Percentiles rank a stretch among this genome's conserved stretches.
Evolutionary conservation across 768 basidiomycete genomes (phyloP).

Genomic region (Lentinula raphanica): DNA sequence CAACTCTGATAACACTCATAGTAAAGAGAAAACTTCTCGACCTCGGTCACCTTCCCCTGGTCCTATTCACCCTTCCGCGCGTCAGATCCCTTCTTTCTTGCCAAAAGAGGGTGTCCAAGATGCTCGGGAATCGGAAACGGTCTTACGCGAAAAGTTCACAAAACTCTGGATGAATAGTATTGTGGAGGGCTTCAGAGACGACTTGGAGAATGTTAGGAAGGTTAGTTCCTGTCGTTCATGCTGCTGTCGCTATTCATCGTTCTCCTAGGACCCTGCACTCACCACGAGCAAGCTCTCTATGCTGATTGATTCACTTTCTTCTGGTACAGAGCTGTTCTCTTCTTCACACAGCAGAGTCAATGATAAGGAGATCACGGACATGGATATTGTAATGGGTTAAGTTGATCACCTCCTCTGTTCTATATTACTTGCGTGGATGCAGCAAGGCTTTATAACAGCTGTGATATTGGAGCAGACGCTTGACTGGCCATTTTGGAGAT

Average conservation of each 20-base stretch:
- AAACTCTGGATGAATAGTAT: slow-evolving; percentile 87
- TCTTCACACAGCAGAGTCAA: slow-evolving; percentile 26
- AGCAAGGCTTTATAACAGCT: no score
- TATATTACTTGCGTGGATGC: no score
- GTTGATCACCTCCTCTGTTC: not conserved
- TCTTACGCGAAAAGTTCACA: slow-evolving; percentile 62
- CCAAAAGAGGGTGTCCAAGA: slow-evolving; percentile 26
- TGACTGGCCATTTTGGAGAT: no score
- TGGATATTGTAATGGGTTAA: not conserved
- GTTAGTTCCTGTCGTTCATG: slow-evolving; percentile 30
- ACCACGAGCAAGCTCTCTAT: slow-evolving; percentile 62
- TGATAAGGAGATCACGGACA: not conserved
- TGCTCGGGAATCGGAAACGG: slow-evolving; percentile 39
- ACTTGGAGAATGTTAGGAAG: slow-evolving; percentile 80
- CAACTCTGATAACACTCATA: not conserved
- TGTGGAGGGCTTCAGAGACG: slow-evolving; percentile 77
- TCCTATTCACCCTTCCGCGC: slow-evolving; percentile 39
- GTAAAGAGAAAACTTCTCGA: slow-evolving; percentile 7
- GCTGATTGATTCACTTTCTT: slow-evolving; percentile 77
- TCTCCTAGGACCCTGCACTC: slow-evolving; percentile 54
- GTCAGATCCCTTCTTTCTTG: slow-evolving; percentile 55
- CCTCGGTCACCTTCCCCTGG: slow-evolving; percentile 32
- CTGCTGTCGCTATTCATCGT: not conserved
- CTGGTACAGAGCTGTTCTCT: slow-evolving; percentile 70
- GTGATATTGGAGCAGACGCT: no score